Conservation (phyloP, 345 rosid genomes). For the Ceriops decandra region DNA sequence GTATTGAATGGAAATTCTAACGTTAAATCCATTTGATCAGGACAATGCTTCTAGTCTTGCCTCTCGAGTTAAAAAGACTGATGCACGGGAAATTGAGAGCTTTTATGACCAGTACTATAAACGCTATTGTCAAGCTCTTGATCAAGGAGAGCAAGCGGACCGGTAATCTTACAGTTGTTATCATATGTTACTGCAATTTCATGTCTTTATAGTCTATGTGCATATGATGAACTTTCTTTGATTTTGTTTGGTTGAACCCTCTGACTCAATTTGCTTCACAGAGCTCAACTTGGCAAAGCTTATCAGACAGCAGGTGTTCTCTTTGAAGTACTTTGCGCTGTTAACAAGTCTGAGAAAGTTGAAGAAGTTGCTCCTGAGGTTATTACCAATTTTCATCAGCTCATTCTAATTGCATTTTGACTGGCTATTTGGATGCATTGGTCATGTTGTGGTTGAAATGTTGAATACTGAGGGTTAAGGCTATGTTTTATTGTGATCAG, state of each 20-base stretch:
- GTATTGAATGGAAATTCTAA: no score
- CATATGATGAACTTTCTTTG: not conserved
- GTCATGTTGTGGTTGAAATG: not conserved
- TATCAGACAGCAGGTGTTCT: conserved; percentile 98
- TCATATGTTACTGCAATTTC: not conserved
- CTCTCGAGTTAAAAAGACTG: conserved; percentile 87
- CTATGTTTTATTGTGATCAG: conserved; percentile 41
- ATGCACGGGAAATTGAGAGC: conserved; percentile 91
- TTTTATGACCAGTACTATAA: conserved; percentile 91
- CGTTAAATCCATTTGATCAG: conserved; percentile 27
- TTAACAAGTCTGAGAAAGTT: conserved; percentile 92
- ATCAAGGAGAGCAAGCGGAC: conserved; percentile 95
- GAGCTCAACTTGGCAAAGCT: conserved; percentile 99
- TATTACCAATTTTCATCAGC: conserved; percentile 16
- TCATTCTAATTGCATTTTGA: conserved; percentile 5
- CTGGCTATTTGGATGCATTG: not conserved
- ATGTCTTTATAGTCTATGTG: not conserved
- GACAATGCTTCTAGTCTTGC: conserved; percentile 96
- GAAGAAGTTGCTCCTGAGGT: conserved; percentile 99
- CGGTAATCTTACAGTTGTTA: conserved; percentile 42
- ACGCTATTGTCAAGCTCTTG: conserved; percentile 84
- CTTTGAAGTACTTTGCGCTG: conserved; percentile 96
- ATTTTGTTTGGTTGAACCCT: not conserved
- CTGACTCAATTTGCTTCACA: conserved; percentile 30
- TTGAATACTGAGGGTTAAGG: not conserved